A percentile compares a stretch with the other conserved stretches of the same genome.
These are phyloP conservation scores for Sugiyamaella neomexicana DNA, from an alignment of 1,139 yeast species.

Conservation along the genomic window DNA sequence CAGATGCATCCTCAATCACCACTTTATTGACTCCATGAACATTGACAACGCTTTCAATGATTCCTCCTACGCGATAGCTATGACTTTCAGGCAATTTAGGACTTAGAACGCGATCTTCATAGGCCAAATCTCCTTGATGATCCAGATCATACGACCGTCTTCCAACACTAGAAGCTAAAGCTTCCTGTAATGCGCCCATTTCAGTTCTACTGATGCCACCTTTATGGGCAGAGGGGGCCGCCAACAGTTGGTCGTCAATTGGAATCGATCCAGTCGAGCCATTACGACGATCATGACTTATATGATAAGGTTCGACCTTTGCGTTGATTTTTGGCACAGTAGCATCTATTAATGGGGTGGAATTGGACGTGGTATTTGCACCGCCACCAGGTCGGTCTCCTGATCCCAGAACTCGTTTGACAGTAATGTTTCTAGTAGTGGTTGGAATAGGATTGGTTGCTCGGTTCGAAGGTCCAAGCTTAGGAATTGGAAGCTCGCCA, in stretches of 20 bases:
- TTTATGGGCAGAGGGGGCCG: conserved; percentile 29
- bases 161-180: conserved; percentile 22
- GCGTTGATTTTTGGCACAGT: neutral
- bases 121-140: conserved; percentile 25
- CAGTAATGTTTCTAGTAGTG: conserved; percentile 52
- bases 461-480: conserved; percentile 53
- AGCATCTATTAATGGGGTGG: conserved; percentile 10
- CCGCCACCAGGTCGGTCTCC: neutral
- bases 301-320: conserved; percentile 9
- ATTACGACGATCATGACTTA: neutral
- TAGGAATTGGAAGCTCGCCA: conserved; percentile 28
- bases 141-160: conserved; percentile 12
- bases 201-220: conserved; percentile 54
- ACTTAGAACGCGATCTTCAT: conserved; percentile 18
- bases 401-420: conserved; percentile 35
- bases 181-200: conserved; percentile 47
- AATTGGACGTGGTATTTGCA: neutral
- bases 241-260: conserved; percentile 14
- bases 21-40: conserved; percentile 86
- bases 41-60: conserved; percentile 79
- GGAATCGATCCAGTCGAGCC: conserved; percentile 8
- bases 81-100: conserved; percentile 30
- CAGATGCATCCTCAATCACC: conserved; percentile 59
- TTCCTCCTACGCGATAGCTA: conserved; percentile 57
- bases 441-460: conserved; percentile 83